Evolutionary conservation across 192 early-diverging fungal species (phyloP).

Genomic region (Coemansia sp.): DNA sequence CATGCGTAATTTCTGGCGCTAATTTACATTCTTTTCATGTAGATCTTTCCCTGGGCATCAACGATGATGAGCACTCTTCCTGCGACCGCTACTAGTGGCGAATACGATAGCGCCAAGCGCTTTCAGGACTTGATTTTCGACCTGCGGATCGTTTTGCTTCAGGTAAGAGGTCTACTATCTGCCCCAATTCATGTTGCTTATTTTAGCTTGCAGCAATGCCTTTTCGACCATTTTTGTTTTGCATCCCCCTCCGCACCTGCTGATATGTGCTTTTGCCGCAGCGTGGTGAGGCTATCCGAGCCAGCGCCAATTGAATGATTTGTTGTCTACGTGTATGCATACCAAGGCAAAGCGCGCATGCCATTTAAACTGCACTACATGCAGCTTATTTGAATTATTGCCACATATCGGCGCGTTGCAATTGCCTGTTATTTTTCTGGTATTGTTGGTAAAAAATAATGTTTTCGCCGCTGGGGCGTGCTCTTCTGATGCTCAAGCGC

Average conservation of each 20-base stretch:
- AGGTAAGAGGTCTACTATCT: slow-evolving; percentile 27
- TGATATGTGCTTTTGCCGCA: not conserved
- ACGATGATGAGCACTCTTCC: slow-evolving; percentile 35
- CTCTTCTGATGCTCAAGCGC: not conserved
- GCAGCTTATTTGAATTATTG: not conserved
- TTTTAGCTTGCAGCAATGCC: not conserved
- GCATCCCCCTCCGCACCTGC: not conserved
- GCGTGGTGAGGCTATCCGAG: not conserved
- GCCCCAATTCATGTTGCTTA: not conserved
- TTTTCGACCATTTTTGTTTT: not conserved
- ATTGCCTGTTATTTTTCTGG: not conserved
- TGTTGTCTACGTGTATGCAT: not conserved
- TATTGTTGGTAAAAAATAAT: not conserved
- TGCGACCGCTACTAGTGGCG: slow-evolving; percentile 17
- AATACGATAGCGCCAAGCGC: slow-evolving; percentile 32
- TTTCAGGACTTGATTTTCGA: slow-evolving; percentile 51
- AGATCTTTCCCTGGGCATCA: slow-evolving; percentile 54
- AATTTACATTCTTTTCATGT: slow-evolving; percentile 6
- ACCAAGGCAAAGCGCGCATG: not conserved
- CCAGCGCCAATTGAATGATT: not conserved
- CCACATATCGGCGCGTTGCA: not conserved
- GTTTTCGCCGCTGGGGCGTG: not conserved
- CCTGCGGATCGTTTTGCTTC: slow-evolving; percentile 48
- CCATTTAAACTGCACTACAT: not conserved
- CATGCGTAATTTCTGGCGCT: not conserved